Base-by-base conservation (phyloP, 2,329 filamentous ascomycete genomes). In the Ophiosphaerella herpotricha region DNA sequence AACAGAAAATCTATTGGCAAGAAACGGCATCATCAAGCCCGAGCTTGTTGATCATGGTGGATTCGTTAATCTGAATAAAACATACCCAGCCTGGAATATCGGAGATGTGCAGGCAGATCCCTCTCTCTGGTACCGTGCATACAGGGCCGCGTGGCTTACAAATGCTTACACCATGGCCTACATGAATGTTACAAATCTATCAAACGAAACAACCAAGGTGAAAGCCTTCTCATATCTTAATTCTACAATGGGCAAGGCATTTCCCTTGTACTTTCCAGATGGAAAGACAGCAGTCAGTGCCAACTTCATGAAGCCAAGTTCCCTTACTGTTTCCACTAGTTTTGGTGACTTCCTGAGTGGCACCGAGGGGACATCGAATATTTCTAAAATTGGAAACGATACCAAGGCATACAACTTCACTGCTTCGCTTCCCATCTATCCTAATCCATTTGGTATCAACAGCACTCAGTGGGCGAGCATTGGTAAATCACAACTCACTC, bases 31-130 rank as follows among this genome's bases (percentile, higher is more conserved):
- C 11, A 51, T 8, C 67, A 75, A 8, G 53, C 57, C 2, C 37
- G 46, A 21, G 4, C 56, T 80, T 6, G 72, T 67, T 0, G 77
- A 80, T 50, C 67, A 66, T 1, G 78, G 78, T 1, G 78, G 78
- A 0, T 79, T 80, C 46, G 60, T 64, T 4, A 64, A 76, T 23
- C 42, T 80, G 4, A 71, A 71, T 49, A 58, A 49, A 0, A 66
- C 64, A 4, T 73, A 70, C 34, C 76, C 76, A 0, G 11, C 52
- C 1, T 61, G 64, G 29, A 60, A 74, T 32, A 45, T 61, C 9
- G 49, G 59, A 0, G 62, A 76, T 36, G 48, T 68, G 1, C 74
- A 76, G 42, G 50, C 52, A 1, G 65, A 76, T 33, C 71, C 74
- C 0, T 68, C 77, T 18, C 62, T 80, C 0, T 50, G 52, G 6